A percentile compares a stretch with the other conserved stretches of the same genome.
Evolutionary conservation across 257 asterid species (phyloP).

Genomic region (Orobanche coerulescens): DNA sequence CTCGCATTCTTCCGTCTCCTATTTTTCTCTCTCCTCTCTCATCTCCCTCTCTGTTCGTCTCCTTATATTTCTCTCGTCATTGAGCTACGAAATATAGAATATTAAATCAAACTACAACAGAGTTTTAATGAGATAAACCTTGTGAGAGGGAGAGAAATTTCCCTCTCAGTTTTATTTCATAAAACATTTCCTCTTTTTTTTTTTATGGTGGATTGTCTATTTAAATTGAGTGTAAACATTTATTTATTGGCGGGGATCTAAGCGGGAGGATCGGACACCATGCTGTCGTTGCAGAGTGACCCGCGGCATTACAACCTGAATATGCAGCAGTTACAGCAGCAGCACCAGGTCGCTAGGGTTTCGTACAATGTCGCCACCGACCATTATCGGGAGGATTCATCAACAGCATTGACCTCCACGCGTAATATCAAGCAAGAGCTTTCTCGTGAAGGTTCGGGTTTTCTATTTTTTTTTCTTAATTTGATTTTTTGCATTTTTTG

Average conservation of each 20-base stretch:
- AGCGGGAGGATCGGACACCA: conserved; percentile 30
- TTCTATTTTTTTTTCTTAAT: neutral
- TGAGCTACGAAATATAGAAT: conserved; percentile 5
- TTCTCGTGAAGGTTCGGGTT: conserved; percentile 54
- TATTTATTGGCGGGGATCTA: conserved; percentile 23
- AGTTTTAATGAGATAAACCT: conserved; percentile 13
- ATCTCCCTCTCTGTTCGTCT: neutral
- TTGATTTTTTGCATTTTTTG: neutral
- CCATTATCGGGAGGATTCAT: conserved; percentile 44
- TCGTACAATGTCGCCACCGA: conserved; percentile 39
- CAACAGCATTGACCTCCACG: conserved; percentile 30
- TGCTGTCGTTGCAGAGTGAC: conserved; percentile 94
- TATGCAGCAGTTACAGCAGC: conserved; percentile 43
- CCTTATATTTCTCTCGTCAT: conserved; percentile 3
- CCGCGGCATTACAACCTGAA: conserved; percentile 57
- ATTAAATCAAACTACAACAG: neutral
- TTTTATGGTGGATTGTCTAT: neutral
- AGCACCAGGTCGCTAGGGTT: conserved; percentile 45
- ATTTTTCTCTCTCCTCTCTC: neutral
- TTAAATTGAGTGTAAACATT: neutral
- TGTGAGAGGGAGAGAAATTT: conserved; percentile 17
- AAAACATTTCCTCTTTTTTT: neutral
- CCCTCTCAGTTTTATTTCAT: conserved; percentile 6
- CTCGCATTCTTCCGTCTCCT: neutral
- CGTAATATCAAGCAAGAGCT: conserved; percentile 45